Evolutionary conservation across 148 eudicot species (phyloP).

Genomic region (Vaccinium corymbosum): DNA sequence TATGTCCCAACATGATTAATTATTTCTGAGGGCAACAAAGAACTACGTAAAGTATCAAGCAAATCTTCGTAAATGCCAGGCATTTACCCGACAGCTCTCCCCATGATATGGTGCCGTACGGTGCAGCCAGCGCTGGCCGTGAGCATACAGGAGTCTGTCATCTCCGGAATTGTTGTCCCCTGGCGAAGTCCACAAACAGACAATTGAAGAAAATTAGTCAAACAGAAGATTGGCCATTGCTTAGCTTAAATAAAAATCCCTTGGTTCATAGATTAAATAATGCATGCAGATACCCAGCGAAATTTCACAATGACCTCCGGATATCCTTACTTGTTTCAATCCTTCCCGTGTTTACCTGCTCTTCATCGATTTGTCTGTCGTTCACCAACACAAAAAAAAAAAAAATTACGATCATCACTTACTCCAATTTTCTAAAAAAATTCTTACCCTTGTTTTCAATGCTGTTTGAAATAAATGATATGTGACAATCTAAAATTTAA

Average conservation of each 20-base stretch:
- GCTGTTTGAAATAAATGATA: background rate
- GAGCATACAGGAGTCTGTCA: constrained; percentile 40
- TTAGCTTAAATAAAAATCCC: background rate
- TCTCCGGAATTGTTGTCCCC: constrained; percentile 45
- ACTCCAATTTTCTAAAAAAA: background rate
- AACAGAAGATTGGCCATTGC: background rate
- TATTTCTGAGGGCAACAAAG: background rate
- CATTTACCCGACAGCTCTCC: constrained; percentile 44
- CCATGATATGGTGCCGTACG: constrained; percentile 29
- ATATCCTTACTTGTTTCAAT: background rate
- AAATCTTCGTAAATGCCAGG: background rate
- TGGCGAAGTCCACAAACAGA: constrained; percentile 17
- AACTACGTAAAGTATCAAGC: background rate
- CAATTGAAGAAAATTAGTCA: background rate
- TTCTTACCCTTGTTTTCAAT: background rate
- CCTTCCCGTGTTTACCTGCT: background rate
- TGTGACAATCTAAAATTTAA: background rate
- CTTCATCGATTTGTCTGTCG: background rate
- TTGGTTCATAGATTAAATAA: too few species aligned
- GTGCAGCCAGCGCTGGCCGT: constrained; percentile 36
- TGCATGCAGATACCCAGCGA: background rate
- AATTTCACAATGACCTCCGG: background rate
- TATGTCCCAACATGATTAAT: background rate
- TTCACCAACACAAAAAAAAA: background rate
- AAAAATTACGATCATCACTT: background rate